Percentiles rank a stretch among this genome's conserved stretches.
Evolutionary conservation across 306 rosid species (phyloP).

Genomic region (Nissolia schottii): DNA sequence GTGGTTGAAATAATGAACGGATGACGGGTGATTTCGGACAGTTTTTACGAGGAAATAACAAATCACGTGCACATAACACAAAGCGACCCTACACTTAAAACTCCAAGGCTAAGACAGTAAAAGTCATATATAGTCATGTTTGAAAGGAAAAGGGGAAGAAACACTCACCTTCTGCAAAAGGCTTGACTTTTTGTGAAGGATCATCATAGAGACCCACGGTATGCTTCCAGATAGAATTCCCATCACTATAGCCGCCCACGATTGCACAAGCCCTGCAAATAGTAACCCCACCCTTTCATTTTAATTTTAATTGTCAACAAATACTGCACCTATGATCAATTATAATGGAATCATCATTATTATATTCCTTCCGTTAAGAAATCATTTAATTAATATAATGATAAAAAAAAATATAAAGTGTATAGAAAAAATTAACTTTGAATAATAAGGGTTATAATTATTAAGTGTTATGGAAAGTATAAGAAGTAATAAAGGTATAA

Average conservation of each 20-base stretch:
- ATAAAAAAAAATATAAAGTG: no score
- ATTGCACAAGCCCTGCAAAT: conserved; percentile 72
- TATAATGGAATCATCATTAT: background rate
- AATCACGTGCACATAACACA: background rate
- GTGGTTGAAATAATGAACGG: background rate
- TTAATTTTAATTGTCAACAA: conserved; percentile 19
- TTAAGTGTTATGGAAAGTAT: no score
- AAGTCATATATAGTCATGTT: background rate
- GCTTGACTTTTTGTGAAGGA: conserved; percentile 69
- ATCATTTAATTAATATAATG: no score
- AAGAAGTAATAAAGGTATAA: no score
- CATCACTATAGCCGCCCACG: conserved; percentile 97
- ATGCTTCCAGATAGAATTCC: conserved; percentile 71
- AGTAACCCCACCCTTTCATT: background rate
- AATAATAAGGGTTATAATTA: no score
- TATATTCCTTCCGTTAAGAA: no score
- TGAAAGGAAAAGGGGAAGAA: background rate
- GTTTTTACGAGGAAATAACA: background rate
- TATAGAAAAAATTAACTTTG: no score
- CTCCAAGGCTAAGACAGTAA: background rate
- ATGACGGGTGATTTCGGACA: background rate
- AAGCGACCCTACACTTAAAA: background rate
- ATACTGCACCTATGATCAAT: background rate
- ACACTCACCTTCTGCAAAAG: conserved; percentile 59
- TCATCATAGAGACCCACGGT: conserved; percentile 96